Percentiles rank a stretch among this genome's conserved stretches.
phyloP scores from a whole-genome alignment of 345 rosid species.

The Acer negundo region DNA sequence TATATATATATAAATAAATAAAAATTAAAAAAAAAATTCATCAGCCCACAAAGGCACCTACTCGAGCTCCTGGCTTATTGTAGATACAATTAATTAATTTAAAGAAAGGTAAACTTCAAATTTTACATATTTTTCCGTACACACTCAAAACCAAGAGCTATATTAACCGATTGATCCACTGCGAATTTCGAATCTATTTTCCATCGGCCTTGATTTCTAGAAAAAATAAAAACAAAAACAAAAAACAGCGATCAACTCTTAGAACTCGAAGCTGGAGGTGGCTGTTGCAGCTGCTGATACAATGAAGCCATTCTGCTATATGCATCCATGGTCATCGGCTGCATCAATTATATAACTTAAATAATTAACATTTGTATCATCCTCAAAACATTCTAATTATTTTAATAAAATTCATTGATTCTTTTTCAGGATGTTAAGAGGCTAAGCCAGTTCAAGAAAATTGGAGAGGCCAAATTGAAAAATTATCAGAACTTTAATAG shows the following conservation, averaged over 20 bases:
- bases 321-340: slow-evolving; percentile 84
- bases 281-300: slow-evolving; percentile 83
- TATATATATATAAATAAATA: not conserved
- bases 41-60: not conserved
- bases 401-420: too few species aligned
- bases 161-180: not conserved
- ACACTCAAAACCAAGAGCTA: not conserved
- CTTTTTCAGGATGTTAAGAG: too few species aligned
- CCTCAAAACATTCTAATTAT: too few species aligned
- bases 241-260: slow-evolving; percentile 32
- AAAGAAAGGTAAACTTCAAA: not conserved
- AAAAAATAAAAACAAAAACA: not conserved
- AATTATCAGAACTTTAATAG: too few species aligned
- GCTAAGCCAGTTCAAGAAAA: too few species aligned
- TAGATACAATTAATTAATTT: not conserved
- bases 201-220: not conserved
- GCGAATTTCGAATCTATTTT: not conserved
- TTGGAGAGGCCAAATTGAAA: too few species aligned
- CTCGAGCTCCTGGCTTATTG: not conserved
- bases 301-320: slow-evolving; percentile 80
- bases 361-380: too few species aligned
- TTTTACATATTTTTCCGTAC: not conserved
- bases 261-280: slow-evolving; percentile 48
- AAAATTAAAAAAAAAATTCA: too few species aligned
- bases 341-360: not conserved